These are phyloP conservation scores for Arthroderma sp. DNA, from an alignment of 2,329 filamentous ascomycete genomes.

Conservation along the genomic window DNA sequence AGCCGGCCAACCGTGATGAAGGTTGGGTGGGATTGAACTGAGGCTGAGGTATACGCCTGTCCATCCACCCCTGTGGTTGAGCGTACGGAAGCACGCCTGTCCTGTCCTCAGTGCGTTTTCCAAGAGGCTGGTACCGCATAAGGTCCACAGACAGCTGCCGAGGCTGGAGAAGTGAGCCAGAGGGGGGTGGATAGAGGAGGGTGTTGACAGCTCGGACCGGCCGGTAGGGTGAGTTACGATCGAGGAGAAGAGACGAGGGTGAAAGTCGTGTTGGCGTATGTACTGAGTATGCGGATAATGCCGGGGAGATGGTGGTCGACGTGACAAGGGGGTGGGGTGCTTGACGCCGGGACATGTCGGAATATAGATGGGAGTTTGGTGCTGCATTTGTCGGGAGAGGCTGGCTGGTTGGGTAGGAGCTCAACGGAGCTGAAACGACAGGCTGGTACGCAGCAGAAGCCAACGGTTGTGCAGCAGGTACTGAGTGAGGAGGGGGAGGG, in stretches of 20 bases:
- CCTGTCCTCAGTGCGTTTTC: conserved; percentile 50
- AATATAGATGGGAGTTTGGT: conserved; percentile 10
- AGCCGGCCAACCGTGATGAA: background rate
- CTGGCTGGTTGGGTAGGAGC: conserved; percentile 15
- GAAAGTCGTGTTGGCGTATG: conserved; percentile 59
- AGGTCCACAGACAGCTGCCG: conserved; percentile 51
- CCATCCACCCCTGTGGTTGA: conserved; percentile 29
- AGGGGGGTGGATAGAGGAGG: conserved; percentile 76
- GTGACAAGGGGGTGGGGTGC: conserved; percentile 36
- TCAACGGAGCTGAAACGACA: too few relatives aligned
- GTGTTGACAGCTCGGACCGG: conserved; percentile 82
- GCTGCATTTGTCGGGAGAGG: conserved; percentile 10
- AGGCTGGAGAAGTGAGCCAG: conserved; percentile 63
- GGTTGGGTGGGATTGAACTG: background rate
- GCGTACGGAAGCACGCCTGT: conserved; percentile 55
- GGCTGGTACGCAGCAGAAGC: too few relatives aligned
- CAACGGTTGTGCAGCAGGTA: too few relatives aligned
- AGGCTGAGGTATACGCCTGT: conserved; percentile 15
- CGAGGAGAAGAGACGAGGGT: conserved; percentile 73
- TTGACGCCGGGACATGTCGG: conserved; percentile 32
- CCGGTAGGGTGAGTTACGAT: conserved; percentile 83
- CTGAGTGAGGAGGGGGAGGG: background rate
- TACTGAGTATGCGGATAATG: conserved; percentile 49
- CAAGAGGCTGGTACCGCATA: conserved; percentile 73
- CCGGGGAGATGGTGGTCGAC: conserved; percentile 52